Evolutionary conservation across 441 rosid genomes (phyloP).

Genomic region (Pelargonium myrrhifolium): DNA sequence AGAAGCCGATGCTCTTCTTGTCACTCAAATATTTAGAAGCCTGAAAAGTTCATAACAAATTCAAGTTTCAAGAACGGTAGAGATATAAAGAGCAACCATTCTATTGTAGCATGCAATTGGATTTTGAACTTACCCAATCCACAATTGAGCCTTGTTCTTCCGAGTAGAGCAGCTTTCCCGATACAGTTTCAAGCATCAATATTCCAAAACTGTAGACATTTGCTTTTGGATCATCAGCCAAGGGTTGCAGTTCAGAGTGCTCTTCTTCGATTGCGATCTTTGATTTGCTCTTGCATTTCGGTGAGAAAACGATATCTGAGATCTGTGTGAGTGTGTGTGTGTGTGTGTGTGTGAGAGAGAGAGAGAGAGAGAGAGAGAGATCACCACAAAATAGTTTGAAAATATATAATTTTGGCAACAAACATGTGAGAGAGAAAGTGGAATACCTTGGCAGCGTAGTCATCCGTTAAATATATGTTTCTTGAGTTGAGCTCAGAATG

Average conservation of each 20-base stretch:
- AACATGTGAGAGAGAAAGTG: background rate
- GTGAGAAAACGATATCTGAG: slow-evolving; percentile 40
- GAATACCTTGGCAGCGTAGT: slow-evolving; percentile 70
- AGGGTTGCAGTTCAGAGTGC: slow-evolving; percentile 41
- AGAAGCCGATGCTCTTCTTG: slow-evolving; percentile 27
- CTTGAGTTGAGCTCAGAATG: slow-evolving; percentile 40
- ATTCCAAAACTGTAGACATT: slow-evolving; percentile 66
- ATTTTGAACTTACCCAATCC: slow-evolving; percentile 53
- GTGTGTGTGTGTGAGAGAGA: background rate
- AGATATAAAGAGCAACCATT: background rate
- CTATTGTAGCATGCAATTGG: background rate
- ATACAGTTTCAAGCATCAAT: slow-evolving; percentile 64
- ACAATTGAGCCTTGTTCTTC: slow-evolving; percentile 60
- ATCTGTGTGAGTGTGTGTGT: slow-evolving; percentile 31
- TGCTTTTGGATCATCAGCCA: slow-evolving; percentile 44
- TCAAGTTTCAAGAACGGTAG: background rate
- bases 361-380: background rate
- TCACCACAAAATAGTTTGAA: background rate
- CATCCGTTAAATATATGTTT: slow-evolving; percentile 53
- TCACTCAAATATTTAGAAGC: slow-evolving; percentile 48
- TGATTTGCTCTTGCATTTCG: slow-evolving; percentile 24
- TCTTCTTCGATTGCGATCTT: slow-evolving; percentile 38
- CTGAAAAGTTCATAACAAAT: slow-evolving; percentile 26
- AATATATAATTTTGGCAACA: background rate
- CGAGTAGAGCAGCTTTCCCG: slow-evolving; percentile 67